A percentile compares a stretch with the other conserved stretches of the same genome.
phyloP scores from a whole-genome alignment of 805 yeast species.

The Hanseniaspora singularis region DNA sequence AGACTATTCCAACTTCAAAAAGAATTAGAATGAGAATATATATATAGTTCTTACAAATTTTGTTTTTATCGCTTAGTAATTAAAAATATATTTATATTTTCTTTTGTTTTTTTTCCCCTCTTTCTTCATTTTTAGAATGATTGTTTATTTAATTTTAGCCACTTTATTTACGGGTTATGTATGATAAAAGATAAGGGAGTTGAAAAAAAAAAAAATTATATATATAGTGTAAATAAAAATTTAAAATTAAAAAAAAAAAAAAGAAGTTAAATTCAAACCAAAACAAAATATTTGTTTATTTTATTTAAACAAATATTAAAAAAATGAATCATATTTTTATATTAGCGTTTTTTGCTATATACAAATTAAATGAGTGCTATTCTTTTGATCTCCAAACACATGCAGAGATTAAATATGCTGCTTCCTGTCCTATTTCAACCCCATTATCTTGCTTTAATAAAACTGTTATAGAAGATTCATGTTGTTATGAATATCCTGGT shows the following conservation, averaged over 20 bases:
- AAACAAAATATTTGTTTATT: too few species aligned
- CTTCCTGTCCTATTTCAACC: conserved; percentile 41
- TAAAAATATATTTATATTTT: neutral
- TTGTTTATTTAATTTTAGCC: too few species aligned
- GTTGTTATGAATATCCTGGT: conserved; percentile 81
- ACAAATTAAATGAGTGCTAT: neutral
- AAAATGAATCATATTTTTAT: too few species aligned
- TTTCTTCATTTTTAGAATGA: neutral
- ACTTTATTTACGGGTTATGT: too few species aligned
- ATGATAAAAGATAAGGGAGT: too few species aligned
- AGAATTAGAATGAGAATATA: neutral
- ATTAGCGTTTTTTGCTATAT: too few species aligned
- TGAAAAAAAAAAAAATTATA: too few species aligned
- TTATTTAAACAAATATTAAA: too few species aligned
- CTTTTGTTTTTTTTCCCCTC: neutral
- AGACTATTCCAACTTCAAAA: conserved; percentile 1
- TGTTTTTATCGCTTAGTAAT: neutral
- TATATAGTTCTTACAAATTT: neutral
- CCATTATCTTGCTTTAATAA: conserved; percentile 53
- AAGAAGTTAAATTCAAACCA: too few species aligned
- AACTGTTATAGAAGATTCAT: conserved; percentile 44
- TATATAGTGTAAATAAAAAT: too few species aligned
- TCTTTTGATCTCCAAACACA: neutral
- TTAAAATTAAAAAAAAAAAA: too few species aligned
- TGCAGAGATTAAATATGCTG: too few species aligned